These are phyloP conservation scores for Leccinellum rugosiceps DNA, from an alignment of 768 basidiomycete species.

Conservation along the genomic window DNA sequence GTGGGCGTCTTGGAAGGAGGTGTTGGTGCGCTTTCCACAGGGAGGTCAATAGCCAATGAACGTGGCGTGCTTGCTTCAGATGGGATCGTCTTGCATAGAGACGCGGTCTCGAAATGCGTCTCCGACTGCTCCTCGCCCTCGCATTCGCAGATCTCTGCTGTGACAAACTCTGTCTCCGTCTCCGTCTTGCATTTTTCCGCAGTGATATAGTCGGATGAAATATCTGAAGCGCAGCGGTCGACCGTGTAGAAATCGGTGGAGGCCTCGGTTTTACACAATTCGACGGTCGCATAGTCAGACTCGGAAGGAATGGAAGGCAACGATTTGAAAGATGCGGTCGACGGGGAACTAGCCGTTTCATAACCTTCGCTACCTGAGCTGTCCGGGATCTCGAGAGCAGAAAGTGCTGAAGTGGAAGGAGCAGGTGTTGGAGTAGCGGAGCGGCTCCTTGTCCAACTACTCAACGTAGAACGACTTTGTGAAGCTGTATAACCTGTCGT, in stretches of 20 bases:
- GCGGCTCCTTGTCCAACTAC: conserved; percentile 32
- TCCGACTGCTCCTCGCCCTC: conserved; percentile 35
- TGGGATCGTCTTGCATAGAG: conserved; percentile 35
- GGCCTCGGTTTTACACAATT: conserved; percentile 40
- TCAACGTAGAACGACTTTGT: conserved; percentile 33
- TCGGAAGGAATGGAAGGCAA: conserved; percentile 60
- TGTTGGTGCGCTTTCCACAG: conserved; percentile 19
- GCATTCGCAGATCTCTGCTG: conserved; percentile 42
- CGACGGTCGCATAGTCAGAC: conserved; percentile 43
- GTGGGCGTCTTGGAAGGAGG: conserved; percentile 30
- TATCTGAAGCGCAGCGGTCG: conserved; percentile 39
- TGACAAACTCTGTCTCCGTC: conserved; percentile 42
- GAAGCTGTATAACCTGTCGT: conserved; percentile 33
- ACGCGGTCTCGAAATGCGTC: conserved; percentile 52
- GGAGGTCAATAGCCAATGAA: conserved; percentile 36
- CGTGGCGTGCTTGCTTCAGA: conserved; percentile 33
- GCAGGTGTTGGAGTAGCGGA: conserved; percentile 31
- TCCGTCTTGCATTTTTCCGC: conserved; percentile 46
- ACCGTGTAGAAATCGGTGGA: conserved; percentile 50
- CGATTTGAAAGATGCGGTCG: conserved; percentile 51
- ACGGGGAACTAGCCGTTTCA: conserved; percentile 41
- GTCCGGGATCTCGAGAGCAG: conserved; percentile 29
- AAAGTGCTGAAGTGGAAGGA: conserved; percentile 29
- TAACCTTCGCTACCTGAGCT: conserved; percentile 52
- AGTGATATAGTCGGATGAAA: conserved; percentile 48